Evolutionary conservation across 169 alveolate genomes (phyloP).

Genomic region (Cyclospora cayetanensis): DNA sequence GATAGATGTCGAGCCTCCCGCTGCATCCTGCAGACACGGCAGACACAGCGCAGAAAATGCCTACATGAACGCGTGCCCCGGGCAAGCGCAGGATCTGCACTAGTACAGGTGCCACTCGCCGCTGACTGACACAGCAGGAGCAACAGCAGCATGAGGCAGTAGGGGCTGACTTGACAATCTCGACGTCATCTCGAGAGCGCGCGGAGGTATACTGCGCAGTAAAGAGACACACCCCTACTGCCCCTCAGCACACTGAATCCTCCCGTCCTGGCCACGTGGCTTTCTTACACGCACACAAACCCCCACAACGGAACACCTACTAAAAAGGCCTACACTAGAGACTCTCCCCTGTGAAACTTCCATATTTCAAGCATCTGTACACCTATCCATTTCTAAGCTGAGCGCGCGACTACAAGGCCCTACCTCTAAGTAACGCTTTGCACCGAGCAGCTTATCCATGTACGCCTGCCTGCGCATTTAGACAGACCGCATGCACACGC

Average conservation of each 20-base stretch:
- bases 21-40: conserved; percentile 20
- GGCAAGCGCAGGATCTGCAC: neutral
- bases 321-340: neutral
- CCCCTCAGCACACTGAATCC: neutral
- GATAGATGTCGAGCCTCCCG: conserved; percentile 37
- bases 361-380: neutral
- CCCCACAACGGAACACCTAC: neutral
- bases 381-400: neutral
- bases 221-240: neutral
- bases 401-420: neutral
- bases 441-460: conserved; percentile 19
- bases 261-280: neutral
- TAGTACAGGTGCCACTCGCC: neutral
- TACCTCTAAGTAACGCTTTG: conserved; percentile 53
- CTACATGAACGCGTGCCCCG: neutral
- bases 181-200: conserved; percentile 56
- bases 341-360: neutral
- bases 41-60: neutral
- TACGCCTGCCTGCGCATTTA: conserved; percentile 1
- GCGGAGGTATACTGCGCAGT: conserved; percentile 49
- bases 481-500: neutral
- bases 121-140: neutral
- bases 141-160: neutral
- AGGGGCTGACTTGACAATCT: conserved; percentile 10
- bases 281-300: neutral